Percentiles rank a stretch among this genome's conserved stretches.
These are phyloP conservation scores for Lentinula sp. DNA, from an alignment of 768 basidiomycete species.

Conservation along the genomic window DNA sequence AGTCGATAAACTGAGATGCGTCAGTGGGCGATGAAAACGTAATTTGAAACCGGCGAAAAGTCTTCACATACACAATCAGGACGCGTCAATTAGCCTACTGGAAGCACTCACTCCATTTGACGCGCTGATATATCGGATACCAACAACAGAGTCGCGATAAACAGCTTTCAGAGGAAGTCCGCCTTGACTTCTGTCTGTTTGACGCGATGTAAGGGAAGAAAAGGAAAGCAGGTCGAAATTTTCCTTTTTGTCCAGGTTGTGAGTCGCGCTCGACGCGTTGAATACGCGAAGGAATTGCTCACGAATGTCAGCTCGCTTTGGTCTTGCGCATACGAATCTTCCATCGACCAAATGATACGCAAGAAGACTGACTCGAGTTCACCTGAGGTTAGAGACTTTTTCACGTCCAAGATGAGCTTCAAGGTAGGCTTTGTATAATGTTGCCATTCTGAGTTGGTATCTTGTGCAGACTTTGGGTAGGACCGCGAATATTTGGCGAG, in stretches of 20 bases:
- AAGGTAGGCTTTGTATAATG: slow-evolving; percentile 71
- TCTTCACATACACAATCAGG: slow-evolving; percentile 27
- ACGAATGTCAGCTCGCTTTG: slow-evolving; percentile 64
- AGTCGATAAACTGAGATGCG: slow-evolving; percentile 52
- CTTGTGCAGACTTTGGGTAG: slow-evolving; percentile 31
- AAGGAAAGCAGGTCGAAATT: slow-evolving; percentile 71
- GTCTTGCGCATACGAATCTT: slow-evolving; percentile 29
- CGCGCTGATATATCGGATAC: slow-evolving; percentile 66
- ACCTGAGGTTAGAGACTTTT: slow-evolving; percentile 34
- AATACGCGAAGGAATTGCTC: slow-evolving; percentile 20
- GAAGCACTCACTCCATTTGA: slow-evolving; percentile 15
- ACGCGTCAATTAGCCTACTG: neutral
- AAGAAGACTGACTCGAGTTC: slow-evolving; percentile 60
- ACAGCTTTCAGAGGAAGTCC: slow-evolving; percentile 76
- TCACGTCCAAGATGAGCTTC: slow-evolving; percentile 55
- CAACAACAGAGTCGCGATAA: slow-evolving; percentile 66
- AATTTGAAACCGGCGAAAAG: slow-evolving; percentile 72
- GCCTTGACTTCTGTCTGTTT: slow-evolving; percentile 22
- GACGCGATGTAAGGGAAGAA: slow-evolving; percentile 36
- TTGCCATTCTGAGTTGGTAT: slow-evolving; percentile 55
- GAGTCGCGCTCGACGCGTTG: neutral
- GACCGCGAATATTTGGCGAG: slow-evolving; percentile 66
- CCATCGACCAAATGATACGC: slow-evolving; percentile 59
- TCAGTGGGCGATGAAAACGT: slow-evolving; percentile 48
- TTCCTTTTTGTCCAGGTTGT: slow-evolving; percentile 73